Evolutionary conservation across 208 protist species (phyloP), one percentile per base, ranked within the genome.

Genomic region (Acanthamoeba healyi): DNA sequence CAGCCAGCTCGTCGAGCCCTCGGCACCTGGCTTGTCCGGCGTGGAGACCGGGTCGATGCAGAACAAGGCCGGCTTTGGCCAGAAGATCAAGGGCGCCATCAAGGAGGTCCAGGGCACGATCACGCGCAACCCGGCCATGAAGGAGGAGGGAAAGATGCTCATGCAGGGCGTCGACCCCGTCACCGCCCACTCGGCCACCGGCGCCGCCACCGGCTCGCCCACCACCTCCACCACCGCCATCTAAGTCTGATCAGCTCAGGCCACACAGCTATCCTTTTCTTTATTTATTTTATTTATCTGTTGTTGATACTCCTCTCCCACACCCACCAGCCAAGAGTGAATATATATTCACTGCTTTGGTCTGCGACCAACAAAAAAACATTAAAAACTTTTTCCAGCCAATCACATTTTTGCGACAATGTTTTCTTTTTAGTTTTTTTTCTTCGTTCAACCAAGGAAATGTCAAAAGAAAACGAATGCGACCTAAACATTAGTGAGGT

Each of bases 11-110:
- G 67, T 46, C 19, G 19, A 38, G 29, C 32, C 67, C 32, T 1
- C 67, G 1, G 67, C 67, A 6, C 67, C 29, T 1, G 38, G 36
- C 36, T 12, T 77, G 24, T n/a, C 34, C 29, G 67, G 67, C 67
- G 19, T 32, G 6, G 67, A 77, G 67, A 77, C 67, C 19, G 17
- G 19, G 10, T 44, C 67, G 67, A 36, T 77, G 67, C 67, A 77
- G 38, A 77, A 77, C 67, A 5, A 26, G 19, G 67, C 67, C 6
- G 38, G 36, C 36, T 46, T 77, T 17, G 67, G 67, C 38, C 67
- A 77, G 67, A 77, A 77, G 67, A 77, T 77, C 67, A 77, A 77
- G 67, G 67, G 67, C 67, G 67, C 67, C 34, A n/a, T 77, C 10
- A 77, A 77, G 67, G 67, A 77, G 67, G 67, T 77, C 36, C 67